Evolutionary conservation across 140 eudicot genomes (phyloP).

Genomic region (Anethum foeniculum): DNA sequence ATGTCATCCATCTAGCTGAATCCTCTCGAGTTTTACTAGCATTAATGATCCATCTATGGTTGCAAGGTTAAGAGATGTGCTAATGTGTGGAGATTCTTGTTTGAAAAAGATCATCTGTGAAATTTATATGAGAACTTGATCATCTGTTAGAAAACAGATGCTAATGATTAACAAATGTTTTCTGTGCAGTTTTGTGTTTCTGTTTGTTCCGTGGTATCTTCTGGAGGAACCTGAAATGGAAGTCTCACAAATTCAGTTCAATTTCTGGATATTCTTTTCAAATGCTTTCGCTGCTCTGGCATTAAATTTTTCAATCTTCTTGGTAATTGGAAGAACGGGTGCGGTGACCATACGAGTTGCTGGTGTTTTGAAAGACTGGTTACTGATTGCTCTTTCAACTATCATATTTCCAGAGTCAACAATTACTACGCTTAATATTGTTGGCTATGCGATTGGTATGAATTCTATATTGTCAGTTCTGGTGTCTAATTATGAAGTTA

Average conservation of each 20-base stretch:
- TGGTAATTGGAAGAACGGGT: slow-evolving; percentile 94
- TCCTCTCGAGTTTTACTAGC: not conserved
- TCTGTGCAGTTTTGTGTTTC: slow-evolving; percentile 65
- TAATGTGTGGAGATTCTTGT: not conserved
- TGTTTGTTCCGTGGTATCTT: slow-evolving; percentile 91
- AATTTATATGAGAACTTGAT: not conserved
- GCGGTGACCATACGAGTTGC: slow-evolving; percentile 96
- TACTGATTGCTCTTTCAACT: slow-evolving; percentile 90
- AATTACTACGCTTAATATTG: slow-evolving; percentile 75
- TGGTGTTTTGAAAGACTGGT: slow-evolving; percentile 96
- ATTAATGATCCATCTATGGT: not conserved
- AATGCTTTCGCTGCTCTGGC: slow-evolving; percentile 82
- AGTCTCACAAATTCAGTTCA: slow-evolving; percentile 72
- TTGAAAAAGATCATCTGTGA: not conserved
- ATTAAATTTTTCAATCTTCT: slow-evolving; percentile 79
- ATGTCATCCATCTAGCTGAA: not conserved
- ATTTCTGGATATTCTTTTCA: slow-evolving; percentile 90
- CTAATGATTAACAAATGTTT: not conserved
- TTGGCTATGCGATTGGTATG: slow-evolving; percentile 83
- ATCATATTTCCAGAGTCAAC: slow-evolving; percentile 83
- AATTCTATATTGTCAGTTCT: not conserved
- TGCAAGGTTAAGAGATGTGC: not conserved
- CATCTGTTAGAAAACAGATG: not conserved
- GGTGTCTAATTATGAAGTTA: not conserved
- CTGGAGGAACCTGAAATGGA: slow-evolving; percentile 82